These are phyloP conservation scores for Lolium multiflorum DNA, from an alignment of 176 grass and related monocot species.

Conservation along the genomic window DNA sequence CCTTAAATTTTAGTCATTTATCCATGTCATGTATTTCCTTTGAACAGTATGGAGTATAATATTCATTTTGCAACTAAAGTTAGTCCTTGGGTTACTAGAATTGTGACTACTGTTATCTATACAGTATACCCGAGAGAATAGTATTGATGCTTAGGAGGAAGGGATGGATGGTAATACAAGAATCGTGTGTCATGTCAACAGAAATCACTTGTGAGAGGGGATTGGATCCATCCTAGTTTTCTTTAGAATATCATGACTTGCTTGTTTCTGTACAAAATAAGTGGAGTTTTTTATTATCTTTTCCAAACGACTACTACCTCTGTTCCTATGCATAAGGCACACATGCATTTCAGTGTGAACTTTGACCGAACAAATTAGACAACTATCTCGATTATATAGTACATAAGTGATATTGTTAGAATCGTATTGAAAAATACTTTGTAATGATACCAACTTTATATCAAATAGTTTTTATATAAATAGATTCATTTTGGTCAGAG, in stretches of 20 bases:
- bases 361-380: too few species aligned
- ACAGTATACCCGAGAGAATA: too few species aligned
- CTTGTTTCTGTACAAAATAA: background rate
- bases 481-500: too few species aligned
- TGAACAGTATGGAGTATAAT: conserved; percentile 3
- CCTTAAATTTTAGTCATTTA: background rate
- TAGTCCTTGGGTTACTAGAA: background rate
- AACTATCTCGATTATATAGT: too few species aligned
- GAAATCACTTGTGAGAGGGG: background rate
- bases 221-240: background rate
- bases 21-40: background rate
- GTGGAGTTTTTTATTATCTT: background rate
- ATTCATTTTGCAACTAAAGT: background rate
- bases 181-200: background rate
- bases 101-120: background rate
- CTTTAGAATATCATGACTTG: background rate
- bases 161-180: background rate
- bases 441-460: too few species aligned
- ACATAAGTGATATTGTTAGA: too few species aligned
- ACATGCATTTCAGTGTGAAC: too few species aligned
- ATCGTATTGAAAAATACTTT: too few species aligned
- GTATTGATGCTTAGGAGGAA: background rate
- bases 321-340: too few species aligned
- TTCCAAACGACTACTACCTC: background rate
- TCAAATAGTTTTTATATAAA: too few species aligned